A percentile compares a stretch with the other conserved stretches of the same genome.
Conservation (phyloP, 1,139 yeast species). For the Oligophagozyma castellii region DNA sequence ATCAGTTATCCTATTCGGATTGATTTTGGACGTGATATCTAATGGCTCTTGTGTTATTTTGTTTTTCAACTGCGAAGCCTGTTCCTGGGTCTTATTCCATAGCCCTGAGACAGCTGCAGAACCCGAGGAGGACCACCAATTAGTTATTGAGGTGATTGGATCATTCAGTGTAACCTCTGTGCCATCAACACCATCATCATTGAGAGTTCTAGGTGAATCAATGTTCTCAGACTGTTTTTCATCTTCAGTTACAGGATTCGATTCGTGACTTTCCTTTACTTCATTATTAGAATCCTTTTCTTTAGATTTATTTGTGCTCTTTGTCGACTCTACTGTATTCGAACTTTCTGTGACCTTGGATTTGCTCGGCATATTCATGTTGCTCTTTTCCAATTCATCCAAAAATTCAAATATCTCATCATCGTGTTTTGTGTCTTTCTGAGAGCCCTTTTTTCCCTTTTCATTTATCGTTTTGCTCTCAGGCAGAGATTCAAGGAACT, state of each 20-base stretch:
- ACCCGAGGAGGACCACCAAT: conserved; percentile 76
- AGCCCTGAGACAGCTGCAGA: conserved; percentile 57
- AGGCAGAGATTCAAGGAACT: conserved; percentile 80
- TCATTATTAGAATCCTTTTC: conserved; percentile 8
- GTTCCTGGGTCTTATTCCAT: conserved; percentile 38
- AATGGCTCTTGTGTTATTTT: conserved; percentile 16
- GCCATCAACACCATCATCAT: conserved; percentile 1
- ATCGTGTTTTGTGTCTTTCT: conserved; percentile 32
- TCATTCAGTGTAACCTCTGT: conserved; percentile 31
- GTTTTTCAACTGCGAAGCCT: conserved; percentile 21
- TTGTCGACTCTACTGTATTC: conserved; percentile 7
- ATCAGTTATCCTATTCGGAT: conserved; percentile 23
- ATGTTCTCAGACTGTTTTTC: conserved; percentile 6
- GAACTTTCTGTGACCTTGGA: conserved; percentile 4
- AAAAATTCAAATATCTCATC: conserved; percentile 77
- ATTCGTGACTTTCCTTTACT: conserved; percentile 8
- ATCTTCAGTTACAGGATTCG: conserved; percentile 4
- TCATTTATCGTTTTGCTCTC: conserved; percentile 33
- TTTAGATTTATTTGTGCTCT: conserved; percentile 2
- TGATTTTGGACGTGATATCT: conserved; percentile 29
- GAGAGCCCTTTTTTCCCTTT: conserved; percentile 10
- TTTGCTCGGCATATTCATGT: conserved; percentile 12
- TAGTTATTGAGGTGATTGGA: conserved; percentile 56
- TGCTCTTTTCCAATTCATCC: conserved; percentile 55
- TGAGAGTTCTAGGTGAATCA: not conserved